Evolutionary conservation across 768 basidiomycete genomes (phyloP), one percentile per base, ranked within the genome.

Genomic region (Steccherinum ochraceum): DNA sequence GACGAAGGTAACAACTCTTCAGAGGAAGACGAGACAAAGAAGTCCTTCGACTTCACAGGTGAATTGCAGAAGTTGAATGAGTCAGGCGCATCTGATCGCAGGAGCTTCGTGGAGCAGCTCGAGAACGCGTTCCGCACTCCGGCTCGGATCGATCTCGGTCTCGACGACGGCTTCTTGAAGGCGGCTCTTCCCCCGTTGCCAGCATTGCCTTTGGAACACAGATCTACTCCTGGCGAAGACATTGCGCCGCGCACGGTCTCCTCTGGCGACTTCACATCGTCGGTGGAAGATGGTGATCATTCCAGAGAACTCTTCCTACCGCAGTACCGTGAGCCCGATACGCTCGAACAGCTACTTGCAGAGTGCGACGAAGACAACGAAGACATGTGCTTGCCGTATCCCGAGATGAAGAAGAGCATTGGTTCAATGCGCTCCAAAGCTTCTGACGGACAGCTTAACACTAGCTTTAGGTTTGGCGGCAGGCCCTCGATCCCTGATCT

Each of bases 41-140:
- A 78, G 58, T 86, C 83, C 1, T 92, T 91, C 53, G 89, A 92
- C 59, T 92, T 91, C 60, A 92, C 89, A 0, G 86, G 83, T 35
- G 89, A 90, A 63, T 65, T 91, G 48, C 68, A 76, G 64, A 81
- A 71, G 58, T 72, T 91, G 45, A 83, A 84, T 48, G 82, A 86
- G 57, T 83, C 80, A 4, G 84, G 84, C 26, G 86, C 60, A 1
- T 82, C 81, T 1, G 81, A 88, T 59, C 69, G 86, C 10, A 71
- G 65, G 12, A 90, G 88, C 65, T 92, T 92, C 60, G 83, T 91
- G 3, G 86, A 89, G 64, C 68, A 92, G 65, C 68, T 90, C 20
- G 89, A 90, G 69, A 82, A 73, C 47, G 87, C 88, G 1, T 91
- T 91, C 72, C 74, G 79, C 54, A 87, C 86, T 0, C 87, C 88